Percentiles rank a stretch among this genome's conserved stretches.
phyloP scores from a whole-genome alignment of 1,139 yeast genomes.

The Debaryomyces nepalensis region DNA sequence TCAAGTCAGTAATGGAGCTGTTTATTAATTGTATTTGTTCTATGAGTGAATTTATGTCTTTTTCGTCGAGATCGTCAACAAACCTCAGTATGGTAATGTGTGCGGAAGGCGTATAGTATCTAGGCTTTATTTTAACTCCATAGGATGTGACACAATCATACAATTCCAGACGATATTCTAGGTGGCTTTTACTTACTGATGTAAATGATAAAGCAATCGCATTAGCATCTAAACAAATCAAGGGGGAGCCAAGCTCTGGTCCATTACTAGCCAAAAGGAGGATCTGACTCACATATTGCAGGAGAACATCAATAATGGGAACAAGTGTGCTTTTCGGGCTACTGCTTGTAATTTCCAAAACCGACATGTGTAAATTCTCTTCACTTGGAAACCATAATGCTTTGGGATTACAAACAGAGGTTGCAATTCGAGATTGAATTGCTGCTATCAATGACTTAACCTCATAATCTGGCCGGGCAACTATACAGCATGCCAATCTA shows the following conservation, averaged over 20 bases:
- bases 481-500: conserved; percentile 1
- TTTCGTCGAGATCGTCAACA: not conserved
- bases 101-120: conserved; percentile 6
- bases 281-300: not conserved
- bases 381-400: not conserved
- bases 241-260: conserved; percentile 1
- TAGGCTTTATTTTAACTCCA: conserved; percentile 1
- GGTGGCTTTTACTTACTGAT: conserved; percentile 3
- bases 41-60: not conserved
- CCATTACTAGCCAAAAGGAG: conserved; percentile 1
- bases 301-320: not conserved
- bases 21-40: not conserved
- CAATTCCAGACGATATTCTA: not conserved
- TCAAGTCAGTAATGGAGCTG: not conserved
- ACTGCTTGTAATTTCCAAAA: not conserved
- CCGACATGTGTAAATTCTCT: conserved; percentile 1
- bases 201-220: conserved; percentile 6
- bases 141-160: not conserved
- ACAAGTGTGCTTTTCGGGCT: not conserved
- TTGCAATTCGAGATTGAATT: not conserved
- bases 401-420: not conserved
- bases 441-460: not conserved
- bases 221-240: conserved; percentile 4
- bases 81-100: conserved; percentile 6
- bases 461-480: not conserved